Evolutionary conservation across 768 basidiomycete genomes (phyloP), one percentile per base, ranked within the genome.

Genomic region (Polyporus arcularius): DNA sequence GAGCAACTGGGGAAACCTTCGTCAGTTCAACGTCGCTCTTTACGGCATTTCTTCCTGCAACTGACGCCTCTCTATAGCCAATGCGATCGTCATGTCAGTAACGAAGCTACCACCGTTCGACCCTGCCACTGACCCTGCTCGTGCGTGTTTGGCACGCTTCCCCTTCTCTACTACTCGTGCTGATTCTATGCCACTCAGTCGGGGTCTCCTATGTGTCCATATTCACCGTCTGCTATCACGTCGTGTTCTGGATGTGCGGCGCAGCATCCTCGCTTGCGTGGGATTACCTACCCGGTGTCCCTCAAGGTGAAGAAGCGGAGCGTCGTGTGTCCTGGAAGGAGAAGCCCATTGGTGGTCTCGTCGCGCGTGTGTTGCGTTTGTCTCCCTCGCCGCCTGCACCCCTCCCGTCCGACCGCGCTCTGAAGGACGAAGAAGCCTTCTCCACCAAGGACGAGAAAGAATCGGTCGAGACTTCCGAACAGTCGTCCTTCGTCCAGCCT

Each of bases 1-100:
- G 64, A 78, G 77, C 41, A 82, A 82, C 59, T 82, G 80, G 81
- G 80, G 80, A 54, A 83, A 82, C 63, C 69, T 82, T 12, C 75
- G 75, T 74, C 40, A 53, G 74, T 70, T 35, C 16, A 18, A n/a
- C 28, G 28, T 28, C 50, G n/a, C 16, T 50, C 38, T 26, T 18
- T 1, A 47, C 59, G 35, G 15, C 21, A 53, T 28, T 10, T 12
- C 38, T 31, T 18, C 45, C 14, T 26, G 10, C 7, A 18, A 26
- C 53, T 15, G 32, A 49, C 41, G 1, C 1, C 35, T 15, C 15
- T 26, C 55, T 11, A 9, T 72, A 76, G 75, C 82, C 6, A 81
- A 76, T 43, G 80, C 82, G 4, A 71, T 82, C 15, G 76, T 82
- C 2, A 70, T 78, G 55, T 75, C 78, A 1, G 73, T 83, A 9